Base-by-base conservation (phyloP, 257 asterid species). In the Pogostemon cablin region DNA sequence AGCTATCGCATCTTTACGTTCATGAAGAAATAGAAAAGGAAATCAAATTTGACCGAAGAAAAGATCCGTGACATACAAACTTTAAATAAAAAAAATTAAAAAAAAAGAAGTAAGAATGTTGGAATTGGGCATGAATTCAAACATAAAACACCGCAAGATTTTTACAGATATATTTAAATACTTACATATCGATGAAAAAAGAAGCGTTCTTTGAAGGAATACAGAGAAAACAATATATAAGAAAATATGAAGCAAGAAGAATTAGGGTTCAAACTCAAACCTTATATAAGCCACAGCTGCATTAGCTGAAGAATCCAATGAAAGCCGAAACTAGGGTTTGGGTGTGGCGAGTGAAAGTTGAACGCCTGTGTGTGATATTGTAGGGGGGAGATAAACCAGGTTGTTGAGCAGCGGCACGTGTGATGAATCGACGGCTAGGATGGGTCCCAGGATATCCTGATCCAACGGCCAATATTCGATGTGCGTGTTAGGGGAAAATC, bases 301-400 rank as follows among this genome's bases (percentile, higher is more conserved):
- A 69, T 73, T 62, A 15, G 74, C 72, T 35, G 38, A 6, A 63
- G 55, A 72, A 32, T 39, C 55, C 63, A 66, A 37, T 40, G 55
- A 39, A 11, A 68, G 49, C 64, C 54, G 81, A 75, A 82, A 86
- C 77, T 88, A 85, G 73, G 77, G 62, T 72, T 48, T 71, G 43
- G 69, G 55, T n/a, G 47, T 43, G 71, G 67, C 71, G 64, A 68
- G 46, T 69, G 75, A n/a, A 54, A 42, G 72, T 39, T 5, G 68
- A 65, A 56, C 48, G 58, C 40, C n/a, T 7, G 15, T 42, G 17
- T 35, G 37, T 40, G 60, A 39, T 61, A 41, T 60, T 34, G 6
- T 15, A 0, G 32, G 25, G 55, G 40, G 46, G 54, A 52, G 78
- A 65, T 47, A 68, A 65, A 60, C 69, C 65, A 78, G 83, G 78